Percentiles rank a stretch among this genome's conserved stretches.
These are phyloP conservation scores for Gossypium herbaceum DNA, from an alignment of 345 rosid species.

Conservation along the genomic window DNA sequence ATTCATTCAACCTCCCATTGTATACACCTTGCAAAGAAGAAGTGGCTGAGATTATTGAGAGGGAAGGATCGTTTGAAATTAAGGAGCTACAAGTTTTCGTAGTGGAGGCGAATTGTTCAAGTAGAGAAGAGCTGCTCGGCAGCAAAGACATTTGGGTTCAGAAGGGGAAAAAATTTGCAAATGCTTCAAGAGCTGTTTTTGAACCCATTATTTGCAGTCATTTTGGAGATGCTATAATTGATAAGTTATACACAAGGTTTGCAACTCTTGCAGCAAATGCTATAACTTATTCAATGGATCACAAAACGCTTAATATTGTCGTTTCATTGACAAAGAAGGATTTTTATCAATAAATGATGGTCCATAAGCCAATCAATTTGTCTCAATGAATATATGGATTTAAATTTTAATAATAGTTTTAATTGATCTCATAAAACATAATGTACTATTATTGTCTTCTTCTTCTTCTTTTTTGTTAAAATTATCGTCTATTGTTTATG, in stretches of 20 bases:
- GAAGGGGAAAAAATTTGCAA: not conserved
- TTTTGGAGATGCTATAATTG: conserved; percentile 16
- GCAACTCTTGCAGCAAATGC: not conserved
- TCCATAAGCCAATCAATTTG: no score
- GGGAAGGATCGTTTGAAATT: conserved; percentile 37
- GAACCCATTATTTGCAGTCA: conserved; percentile 6
- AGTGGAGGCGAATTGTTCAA: not conserved
- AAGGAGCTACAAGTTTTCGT: conserved; percentile 24
- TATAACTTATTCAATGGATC: not conserved
- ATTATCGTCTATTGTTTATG: no score
- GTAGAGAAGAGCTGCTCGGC: not conserved
- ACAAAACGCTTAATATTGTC: not conserved
- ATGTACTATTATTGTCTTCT: no score
- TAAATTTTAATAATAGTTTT: no score
- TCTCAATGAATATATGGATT: no score
- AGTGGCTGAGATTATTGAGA: conserved; percentile 21
- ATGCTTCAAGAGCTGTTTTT: not conserved
- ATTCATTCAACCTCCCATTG: conserved; percentile 38
- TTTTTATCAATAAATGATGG: no score
- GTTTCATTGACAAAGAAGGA: conserved; percentile 12
- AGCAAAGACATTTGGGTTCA: not conserved
- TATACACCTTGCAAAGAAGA: conserved; percentile 34
- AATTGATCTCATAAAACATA: no score
- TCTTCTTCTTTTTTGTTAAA: no score
- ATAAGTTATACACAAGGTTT: not conserved